Conservation (phyloP, 192 early-diverging fungal species). For the Backusella tuberculispora region DNA sequence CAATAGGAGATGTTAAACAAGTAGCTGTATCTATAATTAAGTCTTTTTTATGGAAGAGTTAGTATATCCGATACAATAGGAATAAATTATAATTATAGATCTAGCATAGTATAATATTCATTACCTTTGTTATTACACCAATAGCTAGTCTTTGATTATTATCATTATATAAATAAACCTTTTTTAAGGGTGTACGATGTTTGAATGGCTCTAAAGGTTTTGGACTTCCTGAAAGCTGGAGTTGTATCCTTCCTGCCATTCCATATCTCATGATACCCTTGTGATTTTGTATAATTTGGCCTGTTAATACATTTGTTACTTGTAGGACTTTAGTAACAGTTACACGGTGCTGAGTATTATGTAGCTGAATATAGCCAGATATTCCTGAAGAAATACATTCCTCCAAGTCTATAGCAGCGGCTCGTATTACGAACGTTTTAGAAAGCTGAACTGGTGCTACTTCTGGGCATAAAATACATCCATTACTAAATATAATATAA, state of each 20-base stretch:
- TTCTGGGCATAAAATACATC: slow-evolving; percentile 81
- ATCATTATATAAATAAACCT: neutral
- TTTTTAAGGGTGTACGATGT: slow-evolving; percentile 51
- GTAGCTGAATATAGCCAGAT: slow-evolving; percentile 82
- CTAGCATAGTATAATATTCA: no score
- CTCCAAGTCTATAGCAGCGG: slow-evolving; percentile 90
- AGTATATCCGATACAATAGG: no score
- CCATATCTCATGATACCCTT: slow-evolving; percentile 66
- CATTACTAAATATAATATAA: slow-evolving; percentile 50
- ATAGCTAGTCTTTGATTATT: neutral
- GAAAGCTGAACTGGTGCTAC: slow-evolving; percentile 73
- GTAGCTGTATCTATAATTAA: no score
- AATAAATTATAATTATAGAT: no score
- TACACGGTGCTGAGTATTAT: slow-evolving; percentile 78
- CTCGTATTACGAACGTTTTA: slow-evolving; percentile 77
- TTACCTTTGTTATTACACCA: neutral
- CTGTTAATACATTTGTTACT: slow-evolving; percentile 77
- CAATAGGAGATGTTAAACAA: neutral
- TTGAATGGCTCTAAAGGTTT: slow-evolving; percentile 86
- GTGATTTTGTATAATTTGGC: slow-evolving; percentile 83
- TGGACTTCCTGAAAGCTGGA: slow-evolving; percentile 66
- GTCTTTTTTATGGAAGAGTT: no score
- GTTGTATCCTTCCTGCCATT: slow-evolving; percentile 81
- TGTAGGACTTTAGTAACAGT: slow-evolving; percentile 74
- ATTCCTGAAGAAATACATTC: slow-evolving; percentile 91